These are phyloP conservation scores for Phylloporus scabripes DNA, from an alignment of 768 basidiomycete genomes.

Conservation along the genomic window DNA sequence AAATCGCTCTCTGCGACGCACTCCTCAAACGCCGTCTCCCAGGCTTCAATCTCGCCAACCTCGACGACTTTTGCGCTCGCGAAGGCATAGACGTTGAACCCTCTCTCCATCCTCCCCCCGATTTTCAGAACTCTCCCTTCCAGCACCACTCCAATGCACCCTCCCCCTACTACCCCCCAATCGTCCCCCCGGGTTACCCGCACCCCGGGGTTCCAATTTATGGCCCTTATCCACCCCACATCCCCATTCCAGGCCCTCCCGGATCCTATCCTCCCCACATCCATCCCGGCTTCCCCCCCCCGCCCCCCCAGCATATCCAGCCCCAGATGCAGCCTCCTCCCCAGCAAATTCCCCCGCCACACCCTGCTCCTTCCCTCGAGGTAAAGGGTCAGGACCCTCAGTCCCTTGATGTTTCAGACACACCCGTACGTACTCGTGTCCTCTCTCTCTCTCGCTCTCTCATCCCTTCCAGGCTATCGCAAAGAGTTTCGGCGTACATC, in stretches of 20 bases:
- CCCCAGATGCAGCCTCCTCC: slow-evolving; percentile 21
- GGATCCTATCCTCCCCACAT: slow-evolving; percentile 51
- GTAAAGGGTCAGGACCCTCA: slow-evolving; percentile 77
- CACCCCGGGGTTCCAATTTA: slow-evolving; percentile 40
- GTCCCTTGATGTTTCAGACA: slow-evolving; percentile 71
- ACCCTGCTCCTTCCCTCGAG: slow-evolving; percentile 24
- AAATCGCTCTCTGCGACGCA: slow-evolving; percentile 71
- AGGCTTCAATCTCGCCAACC: slow-evolving; percentile 57
- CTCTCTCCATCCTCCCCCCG: slow-evolving; percentile 20
- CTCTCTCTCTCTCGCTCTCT: slow-evolving; percentile 2
- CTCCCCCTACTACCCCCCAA: slow-evolving; percentile 30
- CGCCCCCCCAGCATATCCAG: slow-evolving; percentile 35
- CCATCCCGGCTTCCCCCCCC: slow-evolving; percentile 56
- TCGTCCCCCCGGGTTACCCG: slow-evolving; percentile 44
- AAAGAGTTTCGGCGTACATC: slow-evolving; percentile 73
- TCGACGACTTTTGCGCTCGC: slow-evolving; percentile 59
- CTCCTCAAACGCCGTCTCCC: slow-evolving; percentile 71
- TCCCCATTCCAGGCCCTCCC: slow-evolving; percentile 36
- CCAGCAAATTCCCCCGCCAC: slow-evolving; percentile 20
- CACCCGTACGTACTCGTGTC: slow-evolving; percentile 37
- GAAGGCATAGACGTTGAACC: slow-evolving; percentile 57
- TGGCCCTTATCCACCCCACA: slow-evolving; percentile 39
- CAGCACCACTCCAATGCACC: slow-evolving; percentile 21
- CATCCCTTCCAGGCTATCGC: slow-evolving; percentile 50
- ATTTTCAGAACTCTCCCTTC: slow-evolving; percentile 33